These are phyloP conservation scores for Forsythia suspensa DNA, from an alignment of 257 asterid species.

Conservation along the genomic window DNA sequence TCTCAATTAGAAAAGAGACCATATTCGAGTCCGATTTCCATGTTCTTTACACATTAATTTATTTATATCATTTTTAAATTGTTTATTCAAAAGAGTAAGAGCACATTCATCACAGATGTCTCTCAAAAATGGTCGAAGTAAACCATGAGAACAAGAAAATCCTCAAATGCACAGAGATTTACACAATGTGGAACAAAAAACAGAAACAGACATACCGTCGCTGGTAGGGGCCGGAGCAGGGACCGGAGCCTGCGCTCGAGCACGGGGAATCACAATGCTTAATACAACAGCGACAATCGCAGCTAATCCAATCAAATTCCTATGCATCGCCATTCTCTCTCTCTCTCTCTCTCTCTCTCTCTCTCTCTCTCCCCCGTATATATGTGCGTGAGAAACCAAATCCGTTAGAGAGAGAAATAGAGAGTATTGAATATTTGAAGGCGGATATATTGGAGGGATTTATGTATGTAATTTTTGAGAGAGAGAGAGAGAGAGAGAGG, in stretches of 20 bases:
- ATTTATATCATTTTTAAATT: background rate
- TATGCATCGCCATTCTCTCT: background rate
- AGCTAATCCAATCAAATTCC: slow-evolving; percentile 19
- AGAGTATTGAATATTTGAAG: background rate
- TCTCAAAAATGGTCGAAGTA: background rate
- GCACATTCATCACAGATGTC: background rate
- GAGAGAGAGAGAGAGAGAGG: background rate
- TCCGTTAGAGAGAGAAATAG: background rate
- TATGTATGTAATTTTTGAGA: background rate
- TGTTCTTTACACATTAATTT: background rate
- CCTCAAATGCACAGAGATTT: background rate
- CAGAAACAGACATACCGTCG: slow-evolving; percentile 26
- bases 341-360: background rate
- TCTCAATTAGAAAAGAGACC: background rate
- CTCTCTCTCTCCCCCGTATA: background rate
- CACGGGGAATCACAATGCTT: slow-evolving; percentile 20
- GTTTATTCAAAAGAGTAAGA: background rate
- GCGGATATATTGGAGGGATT: background rate
- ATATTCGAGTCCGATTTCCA: background rate
- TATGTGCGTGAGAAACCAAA: background rate
- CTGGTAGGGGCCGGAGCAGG: slow-evolving; percentile 47
- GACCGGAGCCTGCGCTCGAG: slow-evolving; percentile 27
- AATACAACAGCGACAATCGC: slow-evolving; percentile 19
- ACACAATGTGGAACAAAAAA: background rate
- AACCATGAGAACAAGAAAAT: background rate